A percentile compares a stretch with the other conserved stretches of the same genome.
Evolutionary conservation across 805 yeast genomes (phyloP).

Genomic region (Cyberlindnera mycetangii): DNA sequence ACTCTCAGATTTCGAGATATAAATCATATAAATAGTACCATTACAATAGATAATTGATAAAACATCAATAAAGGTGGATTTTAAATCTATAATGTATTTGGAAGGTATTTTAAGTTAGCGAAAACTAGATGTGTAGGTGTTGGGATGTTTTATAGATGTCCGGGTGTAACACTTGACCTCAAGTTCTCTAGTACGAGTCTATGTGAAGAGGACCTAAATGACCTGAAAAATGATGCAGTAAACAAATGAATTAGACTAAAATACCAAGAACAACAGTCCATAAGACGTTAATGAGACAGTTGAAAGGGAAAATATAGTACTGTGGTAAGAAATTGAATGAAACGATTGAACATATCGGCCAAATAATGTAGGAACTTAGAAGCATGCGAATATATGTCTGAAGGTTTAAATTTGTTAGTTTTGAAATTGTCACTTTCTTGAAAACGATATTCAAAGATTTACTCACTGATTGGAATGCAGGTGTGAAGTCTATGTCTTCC

Average conservation of each 20-base stretch:
- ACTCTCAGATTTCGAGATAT: background rate
- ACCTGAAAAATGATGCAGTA: no score
- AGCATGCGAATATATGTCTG: conserved; percentile 43
- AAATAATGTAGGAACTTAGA: conserved; percentile 50
- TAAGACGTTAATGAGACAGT: conserved; percentile 51
- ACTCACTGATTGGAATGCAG: conserved; percentile 30
- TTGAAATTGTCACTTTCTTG: background rate
- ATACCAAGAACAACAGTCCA: conserved; percentile 53
- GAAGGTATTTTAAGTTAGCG: background rate
- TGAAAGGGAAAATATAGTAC: conserved; percentile 53
- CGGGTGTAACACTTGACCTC: background rate
- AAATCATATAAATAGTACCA: background rate
- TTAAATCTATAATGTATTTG: no score
- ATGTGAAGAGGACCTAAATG: no score
- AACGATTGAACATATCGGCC: conserved; percentile 56
- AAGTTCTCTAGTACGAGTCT: no score
- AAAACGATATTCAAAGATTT: background rate
- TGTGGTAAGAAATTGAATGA: conserved; percentile 48
- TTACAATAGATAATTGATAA: no score
- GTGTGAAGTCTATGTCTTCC: conserved; percentile 43
- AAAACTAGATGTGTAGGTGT: background rate
- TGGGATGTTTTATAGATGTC: background rate
- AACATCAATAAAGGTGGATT: no score
- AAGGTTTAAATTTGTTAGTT: background rate
- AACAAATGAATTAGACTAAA: conserved; percentile 18